Base-by-base conservation (phyloP, 768 basidiomycete species). In the Naganishia kalamii region DNA sequence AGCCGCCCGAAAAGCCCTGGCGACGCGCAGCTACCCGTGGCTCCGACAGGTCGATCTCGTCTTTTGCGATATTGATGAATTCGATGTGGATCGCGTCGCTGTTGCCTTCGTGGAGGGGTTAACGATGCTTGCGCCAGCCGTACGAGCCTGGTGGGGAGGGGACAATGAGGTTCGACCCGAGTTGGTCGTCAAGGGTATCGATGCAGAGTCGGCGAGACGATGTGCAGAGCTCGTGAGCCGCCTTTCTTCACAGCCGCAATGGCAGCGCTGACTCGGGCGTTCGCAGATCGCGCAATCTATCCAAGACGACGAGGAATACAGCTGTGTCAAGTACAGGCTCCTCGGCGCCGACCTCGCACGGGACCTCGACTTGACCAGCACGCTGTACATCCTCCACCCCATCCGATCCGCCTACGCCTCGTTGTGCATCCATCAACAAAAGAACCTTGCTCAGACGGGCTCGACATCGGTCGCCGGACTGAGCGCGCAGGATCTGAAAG, bases 181-280 rank as follows among this genome's bases (percentile, higher is more conserved):
- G 54, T 27, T 57, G 54, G 54, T 57, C 2, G 54, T 57, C 17
- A 57, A 57, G 37, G 54, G 54, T 37, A 25, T 57, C 6, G 23
- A 57, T 27, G n/a, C 37, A 19, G 35, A 27, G 54, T 37, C 10
- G 11, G 35, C 54, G 13, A 57, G 37, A 27, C 17, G 35, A 11
- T 57, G 37, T 21, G 23, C 37, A 23, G 23, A 57, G 27, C 23
- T 57, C 7, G 54, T 41, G 27, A 27, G 54, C 32, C 8, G 47
- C 8, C 47, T 12, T 10, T 37, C 10, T n/a, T 21, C n/a, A n/a
- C 52, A 8, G 13, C n/a, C 17, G 33, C 29, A 4, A 7, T 21
- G 4, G 4, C n/a, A 21, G 23, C 47, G 30, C 15, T 51, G 6
- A 27, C 7, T 15, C 30, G 29, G 27, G 25, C 27, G 27, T 12